phyloP scores from a whole-genome alignment of 345 rosid species.

The Citrus hindsii region DNA sequence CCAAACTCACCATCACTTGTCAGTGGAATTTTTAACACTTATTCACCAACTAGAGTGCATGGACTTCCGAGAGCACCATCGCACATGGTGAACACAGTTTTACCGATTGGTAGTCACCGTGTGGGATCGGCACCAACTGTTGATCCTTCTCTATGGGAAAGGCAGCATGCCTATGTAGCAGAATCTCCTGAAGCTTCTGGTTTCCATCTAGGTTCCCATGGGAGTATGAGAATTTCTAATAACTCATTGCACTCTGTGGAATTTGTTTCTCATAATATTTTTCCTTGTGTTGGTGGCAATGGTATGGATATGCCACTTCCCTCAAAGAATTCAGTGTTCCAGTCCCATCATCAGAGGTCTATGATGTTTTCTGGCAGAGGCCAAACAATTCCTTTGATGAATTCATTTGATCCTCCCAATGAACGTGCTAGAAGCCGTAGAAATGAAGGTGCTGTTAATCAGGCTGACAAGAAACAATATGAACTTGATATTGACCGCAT shows the following conservation, averaged over 20 bases:
- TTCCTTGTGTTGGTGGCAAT: constrained; percentile 37
- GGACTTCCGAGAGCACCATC: constrained; percentile 48
- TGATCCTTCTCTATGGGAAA: constrained; percentile 50
- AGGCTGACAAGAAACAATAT: constrained; percentile 56
- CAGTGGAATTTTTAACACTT: constrained; percentile 38
- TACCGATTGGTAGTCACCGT: constrained; percentile 35
- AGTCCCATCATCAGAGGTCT: constrained; percentile 41
- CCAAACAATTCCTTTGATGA: constrained; percentile 32
- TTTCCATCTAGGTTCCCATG: constrained; percentile 52
- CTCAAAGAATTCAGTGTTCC: constrained; percentile 37
- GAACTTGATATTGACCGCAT: constrained; percentile 64
- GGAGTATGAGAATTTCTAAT: constrained; percentile 43
- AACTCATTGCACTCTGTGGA: constrained; percentile 38
- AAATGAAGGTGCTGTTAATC: constrained; percentile 46
- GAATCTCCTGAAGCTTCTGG: constrained; percentile 47
- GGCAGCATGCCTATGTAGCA: constrained; percentile 39
- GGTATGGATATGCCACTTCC: constrained; percentile 33
- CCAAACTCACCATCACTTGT: constrained; percentile 49
- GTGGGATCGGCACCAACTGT: constrained; percentile 60
- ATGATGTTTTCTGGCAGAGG: constrained; percentile 37
- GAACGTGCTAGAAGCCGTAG: constrained; percentile 55
- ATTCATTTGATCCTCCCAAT: constrained; percentile 40
- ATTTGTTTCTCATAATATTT: constrained; percentile 31
- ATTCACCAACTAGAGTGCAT: constrained; percentile 26
- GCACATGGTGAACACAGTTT: constrained; percentile 29